A percentile compares a stretch with the other conserved stretches of the same genome.
phyloP scores from a whole-genome alignment of 495 filamentous ascomycete species.

The Clohesyomyces aquaticus region DNA sequence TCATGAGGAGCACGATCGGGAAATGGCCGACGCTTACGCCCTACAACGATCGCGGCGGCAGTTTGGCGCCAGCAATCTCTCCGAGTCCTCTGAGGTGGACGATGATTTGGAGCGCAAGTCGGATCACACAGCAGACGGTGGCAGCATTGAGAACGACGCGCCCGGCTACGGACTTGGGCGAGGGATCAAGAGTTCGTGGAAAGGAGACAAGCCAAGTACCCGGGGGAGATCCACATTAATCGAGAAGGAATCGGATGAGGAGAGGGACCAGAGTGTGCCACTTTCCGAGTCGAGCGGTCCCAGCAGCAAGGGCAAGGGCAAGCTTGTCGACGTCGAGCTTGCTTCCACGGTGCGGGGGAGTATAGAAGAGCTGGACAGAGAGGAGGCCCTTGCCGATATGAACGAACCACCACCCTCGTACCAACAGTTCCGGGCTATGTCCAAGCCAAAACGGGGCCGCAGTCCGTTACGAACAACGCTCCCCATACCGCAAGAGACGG shows the following conservation, averaged over 20 bases:
- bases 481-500: slow-evolving; percentile 53
- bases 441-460: slow-evolving; percentile 34
- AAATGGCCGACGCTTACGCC: slow-evolving; percentile 91
- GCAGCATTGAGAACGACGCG: slow-evolving; percentile 33
- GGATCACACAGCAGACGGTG: slow-evolving; percentile 40
- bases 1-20: slow-evolving; percentile 85
- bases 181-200: slow-evolving; percentile 65
- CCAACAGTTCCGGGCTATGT: slow-evolving; percentile 73
- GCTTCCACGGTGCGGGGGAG: slow-evolving; percentile 62
- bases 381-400: slow-evolving; percentile 66
- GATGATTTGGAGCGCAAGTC: slow-evolving; percentile 54
- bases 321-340: slow-evolving; percentile 86
- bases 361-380: slow-evolving; percentile 53
- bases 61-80: slow-evolving; percentile 76
- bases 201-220: slow-evolving; percentile 49
- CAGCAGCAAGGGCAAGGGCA: slow-evolving; percentile 65
- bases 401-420: slow-evolving; percentile 81
- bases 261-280: slow-evolving; percentile 43
- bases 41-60: slow-evolving; percentile 85
- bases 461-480: slow-evolving; percentile 35
- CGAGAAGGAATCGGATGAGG: slow-evolving; percentile 44
- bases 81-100: slow-evolving; percentile 79
- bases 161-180: slow-evolving; percentile 47
- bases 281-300: slow-evolving; percentile 44
- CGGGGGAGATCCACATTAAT: slow-evolving; percentile 44